phyloP scores from a whole-genome alignment of 371 early-diverging fungal genomes.

The Rhizopus delemar region DNA sequence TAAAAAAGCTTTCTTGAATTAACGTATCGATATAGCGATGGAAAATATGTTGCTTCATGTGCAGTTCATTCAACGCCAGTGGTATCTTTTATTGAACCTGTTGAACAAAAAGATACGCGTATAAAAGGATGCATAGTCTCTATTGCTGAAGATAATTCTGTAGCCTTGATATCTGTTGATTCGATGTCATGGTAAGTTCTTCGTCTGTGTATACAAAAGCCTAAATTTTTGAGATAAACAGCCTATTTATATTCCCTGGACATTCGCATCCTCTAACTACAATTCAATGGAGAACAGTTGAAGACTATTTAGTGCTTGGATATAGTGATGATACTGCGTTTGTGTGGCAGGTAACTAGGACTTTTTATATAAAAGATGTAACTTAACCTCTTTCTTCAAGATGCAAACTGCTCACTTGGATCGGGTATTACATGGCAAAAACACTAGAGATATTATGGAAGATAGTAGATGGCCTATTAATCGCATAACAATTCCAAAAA shows the following conservation, averaged over 20 bases:
- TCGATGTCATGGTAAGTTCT: constrained; percentile 66
- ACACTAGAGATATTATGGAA: constrained; percentile 56
- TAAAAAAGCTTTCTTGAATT: background rate
- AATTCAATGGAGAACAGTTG: constrained; percentile 71
- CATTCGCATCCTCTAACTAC: constrained; percentile 52
- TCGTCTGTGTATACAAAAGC: background rate
- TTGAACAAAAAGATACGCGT: constrained; percentile 58
- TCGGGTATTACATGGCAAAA: constrained; percentile 61
- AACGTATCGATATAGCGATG: constrained; percentile 41
- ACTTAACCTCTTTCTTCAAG: constrained; percentile 31
- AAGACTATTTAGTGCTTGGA: constrained; percentile 69
- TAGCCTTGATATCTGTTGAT: constrained; percentile 74
- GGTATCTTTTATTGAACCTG: constrained; percentile 62
- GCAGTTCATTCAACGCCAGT: constrained; percentile 64
- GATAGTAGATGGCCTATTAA: constrained; percentile 60
- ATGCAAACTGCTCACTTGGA: constrained; percentile 78
- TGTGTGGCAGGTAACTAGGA: constrained; percentile 72
- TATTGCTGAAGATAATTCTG: constrained; percentile 68
- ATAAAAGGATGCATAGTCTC: constrained; percentile 67
- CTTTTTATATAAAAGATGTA: background rate
- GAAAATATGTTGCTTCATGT: constrained; percentile 67
- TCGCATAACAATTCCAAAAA: constrained; percentile 27
- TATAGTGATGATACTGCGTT: constrained; percentile 65
- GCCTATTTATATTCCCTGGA: constrained; percentile 65
- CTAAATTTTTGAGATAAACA: constrained; percentile 16